These are phyloP conservation scores for Pythium dissimile DNA, from an alignment of 352 stramenopile species.

Conservation along the genomic window DNA sequence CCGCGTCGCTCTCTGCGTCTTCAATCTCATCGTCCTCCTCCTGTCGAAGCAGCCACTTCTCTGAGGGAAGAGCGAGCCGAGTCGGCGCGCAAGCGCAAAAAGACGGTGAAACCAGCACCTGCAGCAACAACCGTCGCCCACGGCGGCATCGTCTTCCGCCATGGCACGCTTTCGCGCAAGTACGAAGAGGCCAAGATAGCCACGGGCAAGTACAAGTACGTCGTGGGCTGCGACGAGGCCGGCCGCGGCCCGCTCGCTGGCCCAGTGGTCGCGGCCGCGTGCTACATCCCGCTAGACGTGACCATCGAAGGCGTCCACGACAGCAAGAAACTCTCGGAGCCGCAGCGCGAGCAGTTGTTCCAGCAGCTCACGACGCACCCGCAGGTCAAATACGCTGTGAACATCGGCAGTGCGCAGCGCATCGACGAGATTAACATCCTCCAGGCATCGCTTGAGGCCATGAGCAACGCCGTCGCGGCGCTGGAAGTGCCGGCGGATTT, in stretches of 20 bases:
- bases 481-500: slow-evolving; percentile 56
- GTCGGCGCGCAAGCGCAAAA: not conserved
- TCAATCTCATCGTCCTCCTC: not conserved
- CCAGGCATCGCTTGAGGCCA: slow-evolving; percentile 95
- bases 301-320: slow-evolving; percentile 88
- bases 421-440: slow-evolving; percentile 99
- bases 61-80: too few relatives aligned
- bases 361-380: slow-evolving; percentile 78
- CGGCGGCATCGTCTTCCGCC: slow-evolving; percentile 36
- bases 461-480: slow-evolving; percentile 87
- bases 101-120: too few relatives aligned
- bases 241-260: slow-evolving; percentile 94
- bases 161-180: slow-evolving; percentile 49
- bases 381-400: slow-evolving; percentile 85
- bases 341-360: slow-evolving; percentile 91
- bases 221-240: slow-evolving; percentile 96
- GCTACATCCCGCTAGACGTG: slow-evolving; percentile 74
- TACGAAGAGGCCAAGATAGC: slow-evolving; percentile 50
- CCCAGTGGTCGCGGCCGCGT: slow-evolving; percentile 79
- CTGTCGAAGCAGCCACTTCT: too few relatives aligned
- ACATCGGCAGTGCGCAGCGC: slow-evolving; percentile 59
- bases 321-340: slow-evolving; percentile 95
- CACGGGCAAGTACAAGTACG: slow-evolving; percentile 48
- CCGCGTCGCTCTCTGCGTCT: not conserved
- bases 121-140: too few relatives aligned